A percentile compares a stretch with the other conserved stretches of the same genome.
These are phyloP conservation scores for Fagopyrum tataricum DNA, from an alignment of 148 eudicot genomes.

Conservation along the genomic window DNA sequence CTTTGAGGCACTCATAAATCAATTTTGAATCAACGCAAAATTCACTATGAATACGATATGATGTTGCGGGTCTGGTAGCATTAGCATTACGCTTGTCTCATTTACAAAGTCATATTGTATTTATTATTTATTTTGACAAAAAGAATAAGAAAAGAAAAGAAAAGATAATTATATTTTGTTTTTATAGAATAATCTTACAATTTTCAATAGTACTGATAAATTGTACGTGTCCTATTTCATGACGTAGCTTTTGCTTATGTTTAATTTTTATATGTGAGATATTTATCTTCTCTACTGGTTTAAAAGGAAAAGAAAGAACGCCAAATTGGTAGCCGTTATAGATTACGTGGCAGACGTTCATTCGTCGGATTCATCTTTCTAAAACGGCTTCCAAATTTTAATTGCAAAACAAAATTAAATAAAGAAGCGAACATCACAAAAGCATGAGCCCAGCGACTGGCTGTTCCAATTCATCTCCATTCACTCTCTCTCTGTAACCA, in stretches of 20 bases:
- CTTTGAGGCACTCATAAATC: too few species aligned
- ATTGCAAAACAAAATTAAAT: not conserved
- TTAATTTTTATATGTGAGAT: not conserved
- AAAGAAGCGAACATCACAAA: not conserved
- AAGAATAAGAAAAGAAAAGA: too few species aligned
- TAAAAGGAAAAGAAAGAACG: not conserved
- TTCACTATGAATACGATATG: too few species aligned
- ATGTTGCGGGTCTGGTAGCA: too few species aligned
- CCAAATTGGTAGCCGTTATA: not conserved
- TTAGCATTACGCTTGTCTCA: too few species aligned
- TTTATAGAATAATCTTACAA: too few species aligned
- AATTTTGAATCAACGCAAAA: too few species aligned
- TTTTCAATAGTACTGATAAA: too few species aligned
- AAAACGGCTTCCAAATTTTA: not conserved
- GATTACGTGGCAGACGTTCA: not conserved
- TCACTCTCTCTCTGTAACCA: conserved; percentile 6
- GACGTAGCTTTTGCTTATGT: not conserved
- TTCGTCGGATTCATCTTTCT: not conserved
- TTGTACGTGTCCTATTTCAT: not conserved
- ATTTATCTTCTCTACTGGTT: not conserved
- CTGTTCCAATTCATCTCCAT: not conserved
- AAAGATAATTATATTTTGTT: too few species aligned
- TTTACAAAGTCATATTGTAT: too few species aligned
- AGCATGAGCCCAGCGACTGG: not conserved
- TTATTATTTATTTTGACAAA: too few species aligned